These are phyloP conservation scores for Suillus variegatus DNA, from an alignment of 768 basidiomycete species.

Conservation along the genomic window DNA sequence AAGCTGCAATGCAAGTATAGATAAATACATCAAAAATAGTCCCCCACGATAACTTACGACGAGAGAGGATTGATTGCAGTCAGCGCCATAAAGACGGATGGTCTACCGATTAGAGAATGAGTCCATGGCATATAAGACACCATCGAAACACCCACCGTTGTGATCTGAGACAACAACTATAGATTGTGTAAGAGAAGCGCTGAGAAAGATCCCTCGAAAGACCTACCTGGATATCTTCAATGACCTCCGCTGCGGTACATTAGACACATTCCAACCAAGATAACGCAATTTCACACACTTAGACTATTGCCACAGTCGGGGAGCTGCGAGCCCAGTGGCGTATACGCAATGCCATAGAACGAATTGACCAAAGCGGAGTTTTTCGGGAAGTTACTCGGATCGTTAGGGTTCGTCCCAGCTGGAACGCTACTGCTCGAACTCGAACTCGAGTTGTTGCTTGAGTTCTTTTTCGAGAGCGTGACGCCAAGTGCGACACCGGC, in stretches of 20 bases:
- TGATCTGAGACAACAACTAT: constrained; percentile 84
- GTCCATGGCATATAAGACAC: background rate
- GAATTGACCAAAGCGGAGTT: constrained; percentile 67
- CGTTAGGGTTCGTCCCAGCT: constrained; percentile 47
- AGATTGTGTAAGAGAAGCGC: constrained; percentile 12
- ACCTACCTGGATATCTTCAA: constrained; percentile 70
- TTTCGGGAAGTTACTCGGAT: constrained; percentile 79
- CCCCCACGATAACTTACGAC: constrained; percentile 47
- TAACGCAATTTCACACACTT: constrained; percentile 27
- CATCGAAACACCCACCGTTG: constrained; percentile 41
- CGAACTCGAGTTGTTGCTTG: constrained; percentile 30
- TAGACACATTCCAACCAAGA: constrained; percentile 2
- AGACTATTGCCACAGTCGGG: constrained; percentile 65
- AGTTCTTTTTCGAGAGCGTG: constrained; percentile 54
- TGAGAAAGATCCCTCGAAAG: constrained; percentile 6
- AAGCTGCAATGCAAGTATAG: constrained; percentile 41
- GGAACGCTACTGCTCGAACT: constrained; percentile 17
- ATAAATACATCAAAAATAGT: background rate
- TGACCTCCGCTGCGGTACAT: constrained; percentile 46
- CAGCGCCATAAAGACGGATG: constrained; percentile 83
- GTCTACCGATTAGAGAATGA: constrained; percentile 36
- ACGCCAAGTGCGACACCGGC: constrained; percentile 68
- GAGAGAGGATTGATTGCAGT: constrained; percentile 80
- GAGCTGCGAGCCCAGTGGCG: constrained; percentile 70
- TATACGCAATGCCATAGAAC: constrained; percentile 89